These are phyloP conservation scores for Aegilops speltoides DNA, from an alignment of 176 grass and related monocot species.

Conservation along the genomic window DNA sequence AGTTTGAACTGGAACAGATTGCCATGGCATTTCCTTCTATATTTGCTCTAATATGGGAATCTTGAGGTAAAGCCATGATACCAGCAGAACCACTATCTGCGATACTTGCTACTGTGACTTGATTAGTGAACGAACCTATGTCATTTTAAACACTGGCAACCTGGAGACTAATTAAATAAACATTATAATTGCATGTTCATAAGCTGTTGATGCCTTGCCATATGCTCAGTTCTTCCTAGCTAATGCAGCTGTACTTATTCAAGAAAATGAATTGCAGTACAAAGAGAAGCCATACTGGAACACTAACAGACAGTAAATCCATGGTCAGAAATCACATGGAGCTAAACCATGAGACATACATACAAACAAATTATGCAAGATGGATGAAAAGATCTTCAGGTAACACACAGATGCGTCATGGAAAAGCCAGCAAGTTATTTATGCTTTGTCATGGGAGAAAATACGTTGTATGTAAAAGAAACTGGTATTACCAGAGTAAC, in stretches of 20 bases:
- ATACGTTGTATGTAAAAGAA: background rate
- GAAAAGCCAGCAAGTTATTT: background rate
- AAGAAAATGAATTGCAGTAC: too few species aligned
- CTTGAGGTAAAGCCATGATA: conserved; percentile 15
- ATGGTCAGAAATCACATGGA: background rate
- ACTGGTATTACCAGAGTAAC: background rate
- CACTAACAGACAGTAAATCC: background rate
- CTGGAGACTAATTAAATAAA: background rate
- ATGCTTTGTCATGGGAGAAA: background rate
- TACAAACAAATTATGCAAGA: too few species aligned
- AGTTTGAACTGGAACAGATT: background rate
- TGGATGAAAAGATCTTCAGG: background rate
- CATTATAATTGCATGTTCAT: background rate
- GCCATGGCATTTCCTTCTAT: conserved; percentile 16
- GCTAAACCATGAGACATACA: background rate
- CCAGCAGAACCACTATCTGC: conserved; percentile 13
- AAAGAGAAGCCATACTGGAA: background rate
- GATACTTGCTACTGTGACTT: background rate
- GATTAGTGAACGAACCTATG: background rate
- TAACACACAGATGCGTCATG: background rate
- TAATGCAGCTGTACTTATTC: background rate
- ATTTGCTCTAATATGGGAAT: conserved; percentile 11
- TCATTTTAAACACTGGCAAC: background rate
- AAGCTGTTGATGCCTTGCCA: background rate
- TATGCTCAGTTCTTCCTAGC: background rate